Evolutionary conservation across 73 alveolate genomes (phyloP), one percentile per base, ranked within the genome.

Genomic region (Paramecium primaurelia): DNA sequence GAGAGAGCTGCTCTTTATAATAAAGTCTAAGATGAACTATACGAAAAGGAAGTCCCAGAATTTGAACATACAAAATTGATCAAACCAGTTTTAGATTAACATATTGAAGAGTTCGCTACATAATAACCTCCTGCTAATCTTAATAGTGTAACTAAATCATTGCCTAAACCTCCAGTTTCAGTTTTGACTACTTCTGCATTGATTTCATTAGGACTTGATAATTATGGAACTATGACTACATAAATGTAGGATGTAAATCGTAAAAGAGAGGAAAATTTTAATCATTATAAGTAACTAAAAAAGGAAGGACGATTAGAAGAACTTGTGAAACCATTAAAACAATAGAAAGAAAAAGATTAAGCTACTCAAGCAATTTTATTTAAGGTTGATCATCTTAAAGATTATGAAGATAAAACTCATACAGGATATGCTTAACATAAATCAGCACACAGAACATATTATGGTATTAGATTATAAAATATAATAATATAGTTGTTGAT

Each of bases 101-200:
- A 80, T 80, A 80, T 64, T 20, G 77, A 80, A 26, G 75, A 34
- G 18, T 80, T 80, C 34, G 51, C 77, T 5, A 45, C 44, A 45
- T 20, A 34, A 32, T 18, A 44, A 20, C 38, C 75, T n/a, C 51
- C 71, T 36, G 71, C 64, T 3, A 32, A 71, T 0, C 32, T 32
- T 8, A 77, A 77, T 12, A 44, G 34, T 11, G 5, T 45, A 8
- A 32, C 91, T 1, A 40, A 12, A 80, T 32, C 91, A 2, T 36
- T 42, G 8, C 91, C 91, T 12, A 77, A 77, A 77, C 89, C 89
- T n/a, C 89, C 49, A 18, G 89, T 77, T 26, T 77, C 89, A 16
- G 71, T 44, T 40, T 42, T 77, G 89, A 77, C 89, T 16, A 80
- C 77, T 25, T 80, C 91, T 20, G 91, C 77, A 10, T 7, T 80